Conservation (phyloP, 2,329 filamentous ascomycete species). For the Xylariaceae sp. region DNA sequence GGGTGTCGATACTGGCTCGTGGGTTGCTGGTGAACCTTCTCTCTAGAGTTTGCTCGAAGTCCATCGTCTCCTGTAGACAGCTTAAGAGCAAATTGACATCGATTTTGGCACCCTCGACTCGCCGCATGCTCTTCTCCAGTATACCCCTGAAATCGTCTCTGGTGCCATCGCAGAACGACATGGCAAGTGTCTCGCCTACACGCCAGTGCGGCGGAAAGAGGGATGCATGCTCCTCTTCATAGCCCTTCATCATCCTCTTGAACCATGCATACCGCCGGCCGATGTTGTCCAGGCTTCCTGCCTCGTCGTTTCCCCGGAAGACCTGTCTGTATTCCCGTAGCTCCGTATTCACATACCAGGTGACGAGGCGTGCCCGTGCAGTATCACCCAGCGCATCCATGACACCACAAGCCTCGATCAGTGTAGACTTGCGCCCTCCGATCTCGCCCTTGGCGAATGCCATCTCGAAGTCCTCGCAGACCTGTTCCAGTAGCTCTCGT, state of each 20-base stretch:
- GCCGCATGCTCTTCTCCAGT: constrained; percentile 79
- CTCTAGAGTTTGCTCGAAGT: constrained; percentile 93
- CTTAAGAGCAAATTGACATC: constrained; percentile 87
- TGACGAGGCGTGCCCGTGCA: constrained; percentile 75
- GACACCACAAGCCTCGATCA: constrained; percentile 85
- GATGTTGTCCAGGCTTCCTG: constrained; percentile 94
- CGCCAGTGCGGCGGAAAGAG: constrained; percentile 88
- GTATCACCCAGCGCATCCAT: constrained; percentile 92
- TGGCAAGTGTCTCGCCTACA: constrained; percentile 84
- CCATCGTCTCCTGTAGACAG: constrained; percentile 90
- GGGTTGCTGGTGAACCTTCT: constrained; percentile 70
- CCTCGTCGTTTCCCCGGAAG: constrained; percentile 94
- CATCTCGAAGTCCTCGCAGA: constrained; percentile 98
- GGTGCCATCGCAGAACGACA: constrained; percentile 92
- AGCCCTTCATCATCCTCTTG: constrained; percentile 88
- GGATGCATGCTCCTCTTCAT: constrained; percentile 85
- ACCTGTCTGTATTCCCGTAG: constrained; percentile 92
- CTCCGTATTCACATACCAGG: constrained; percentile 98
- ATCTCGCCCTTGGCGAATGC: constrained; percentile 89
- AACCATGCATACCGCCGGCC: constrained; percentile 95
- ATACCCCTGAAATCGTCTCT: constrained; percentile 94
- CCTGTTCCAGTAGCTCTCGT: constrained; percentile 86
- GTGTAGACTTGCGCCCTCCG: constrained; percentile 59
- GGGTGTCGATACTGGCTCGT: constrained; percentile 83
- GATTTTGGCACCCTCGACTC: constrained; percentile 69